A percentile compares a stretch with the other conserved stretches of the same genome.
Conservation (phyloP, 2,329 filamentous ascomycete genomes). For the Macrophomina pseudophaseolina region DNA sequence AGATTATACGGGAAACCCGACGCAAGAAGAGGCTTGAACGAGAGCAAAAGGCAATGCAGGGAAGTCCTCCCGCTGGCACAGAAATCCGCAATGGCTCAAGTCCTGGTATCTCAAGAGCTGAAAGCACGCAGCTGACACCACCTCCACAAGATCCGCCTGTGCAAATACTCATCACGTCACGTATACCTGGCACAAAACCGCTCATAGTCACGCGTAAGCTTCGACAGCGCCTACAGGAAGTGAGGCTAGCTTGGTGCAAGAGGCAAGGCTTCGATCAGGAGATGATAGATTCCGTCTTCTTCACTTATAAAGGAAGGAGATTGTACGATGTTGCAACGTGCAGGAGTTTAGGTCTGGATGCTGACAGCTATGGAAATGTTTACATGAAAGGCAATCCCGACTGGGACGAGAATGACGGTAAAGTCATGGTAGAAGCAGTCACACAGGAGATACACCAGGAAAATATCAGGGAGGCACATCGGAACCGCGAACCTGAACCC, state of each 20-base stretch:
- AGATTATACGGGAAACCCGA: constrained; percentile 32
- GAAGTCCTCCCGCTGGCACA: neutral
- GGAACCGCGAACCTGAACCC: constrained; percentile 43
- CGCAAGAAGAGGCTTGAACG: constrained; percentile 14
- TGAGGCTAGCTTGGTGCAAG: constrained; percentile 72
- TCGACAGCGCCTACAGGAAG: constrained; percentile 69
- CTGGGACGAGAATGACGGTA: constrained; percentile 58
- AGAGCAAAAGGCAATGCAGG: neutral
- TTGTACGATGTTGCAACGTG: constrained; percentile 80
- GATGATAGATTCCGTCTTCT: constrained; percentile 64
- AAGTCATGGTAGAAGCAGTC: constrained; percentile 79
- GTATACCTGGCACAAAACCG: constrained; percentile 64
- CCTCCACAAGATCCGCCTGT: constrained; percentile 56
- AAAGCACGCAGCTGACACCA: constrained; percentile 27
- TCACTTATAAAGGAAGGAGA: constrained; percentile 77
- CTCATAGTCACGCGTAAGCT: constrained; percentile 70
- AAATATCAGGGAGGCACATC: constrained; percentile 49
- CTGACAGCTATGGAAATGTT: constrained; percentile 48
- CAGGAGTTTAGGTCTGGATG: constrained; percentile 64
- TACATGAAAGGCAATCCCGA: constrained; percentile 48
- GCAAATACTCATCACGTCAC: constrained; percentile 71
- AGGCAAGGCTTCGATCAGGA: constrained; percentile 61
- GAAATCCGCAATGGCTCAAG: neutral
- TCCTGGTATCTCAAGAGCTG: neutral
- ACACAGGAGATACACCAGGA: constrained; percentile 67